These are phyloP conservation scores for Mucor racemosus DNA, from an alignment of 371 early-diverging fungal species.

Conservation along the genomic window DNA sequence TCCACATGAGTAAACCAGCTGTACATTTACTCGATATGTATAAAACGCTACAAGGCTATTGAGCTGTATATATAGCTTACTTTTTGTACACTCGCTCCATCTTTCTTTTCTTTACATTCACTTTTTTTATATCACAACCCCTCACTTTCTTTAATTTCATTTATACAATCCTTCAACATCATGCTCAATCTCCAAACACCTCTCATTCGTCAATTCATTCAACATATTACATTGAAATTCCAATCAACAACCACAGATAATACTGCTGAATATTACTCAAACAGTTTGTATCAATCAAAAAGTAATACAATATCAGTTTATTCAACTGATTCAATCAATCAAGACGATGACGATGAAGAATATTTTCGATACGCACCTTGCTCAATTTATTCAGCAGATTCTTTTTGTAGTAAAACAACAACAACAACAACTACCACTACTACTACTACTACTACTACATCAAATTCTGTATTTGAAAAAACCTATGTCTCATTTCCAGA, in stretches of 20 bases:
- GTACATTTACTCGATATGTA: neutral
- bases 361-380: constrained; percentile 13
- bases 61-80: neutral
- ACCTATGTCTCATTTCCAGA: constrained; percentile 35
- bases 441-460: too few relatives aligned
- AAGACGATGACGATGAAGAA: neutral
- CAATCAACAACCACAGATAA: neutral
- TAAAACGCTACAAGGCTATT: neutral
- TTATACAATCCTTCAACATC: neutral
- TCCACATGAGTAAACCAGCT: neutral
- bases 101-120: neutral
- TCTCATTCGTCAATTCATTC: constrained; percentile 2
- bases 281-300: neutral
- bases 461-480: constrained; percentile 27
- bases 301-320: neutral
- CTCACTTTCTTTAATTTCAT: neutral
- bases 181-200: constrained; percentile 1
- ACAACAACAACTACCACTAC: neutral
- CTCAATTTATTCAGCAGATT: constrained; percentile 12
- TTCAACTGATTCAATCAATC: neutral
- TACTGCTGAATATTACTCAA: neutral
- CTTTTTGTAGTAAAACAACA: constrained; percentile 8
- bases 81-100: too few relatives aligned
- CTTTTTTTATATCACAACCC: neutral
- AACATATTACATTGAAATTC: neutral